Base-by-base conservation (phyloP, 225 moss, liverwort and hornwort genomes). In the Climacium dendroides region DNA sequence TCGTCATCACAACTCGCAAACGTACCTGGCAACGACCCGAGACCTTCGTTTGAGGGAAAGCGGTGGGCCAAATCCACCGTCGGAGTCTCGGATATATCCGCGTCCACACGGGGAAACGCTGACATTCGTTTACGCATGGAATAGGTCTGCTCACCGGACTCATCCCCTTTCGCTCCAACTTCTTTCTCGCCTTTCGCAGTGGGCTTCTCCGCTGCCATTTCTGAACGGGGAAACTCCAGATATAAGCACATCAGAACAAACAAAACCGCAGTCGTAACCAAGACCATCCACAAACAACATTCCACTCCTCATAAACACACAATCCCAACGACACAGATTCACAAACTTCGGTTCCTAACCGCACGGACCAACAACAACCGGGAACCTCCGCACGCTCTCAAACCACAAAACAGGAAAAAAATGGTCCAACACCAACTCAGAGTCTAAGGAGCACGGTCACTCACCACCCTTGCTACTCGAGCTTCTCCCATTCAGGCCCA, bases 121-220 rank as follows among this genome's bases (percentile, higher is more conserved):
- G 97, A 93, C 98, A 97, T 96, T 41, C 96, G 94, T 32, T 95
- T 95, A 63, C 98, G 91, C 78, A 91, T 71, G 47, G 95, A 94
- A 71, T 87, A 95, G 37, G 92, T 63, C 69, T 92, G 93, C 74
- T 99, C 98, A 65, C 87, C 69, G 35, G 87, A 92, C 81, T 89
- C 94, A 26, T 91, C 91, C 24, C 26, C 75, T 79, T 88, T 92
- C 64, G 53, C 50, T 78, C 79, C 86, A 26, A 85, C 77, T 41
- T 91, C 90, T 62, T 88, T 93, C 83, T 95, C 97, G 59, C 73
- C 81, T 77, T 87, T 93, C 79, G 92, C 92, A 83, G 88, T 93
- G 13, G 92, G 83, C 85, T 86, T 96, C 63, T 95, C 96, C 32
- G 89, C 90, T 66, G 94, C 72, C 79, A 85, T n/a, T 77, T 88